Percentiles rank a stretch among this genome's conserved stretches.
Evolutionary conservation across 768 basidiomycete genomes (phyloP).

Genomic region (Boletus vinaceobasis): DNA sequence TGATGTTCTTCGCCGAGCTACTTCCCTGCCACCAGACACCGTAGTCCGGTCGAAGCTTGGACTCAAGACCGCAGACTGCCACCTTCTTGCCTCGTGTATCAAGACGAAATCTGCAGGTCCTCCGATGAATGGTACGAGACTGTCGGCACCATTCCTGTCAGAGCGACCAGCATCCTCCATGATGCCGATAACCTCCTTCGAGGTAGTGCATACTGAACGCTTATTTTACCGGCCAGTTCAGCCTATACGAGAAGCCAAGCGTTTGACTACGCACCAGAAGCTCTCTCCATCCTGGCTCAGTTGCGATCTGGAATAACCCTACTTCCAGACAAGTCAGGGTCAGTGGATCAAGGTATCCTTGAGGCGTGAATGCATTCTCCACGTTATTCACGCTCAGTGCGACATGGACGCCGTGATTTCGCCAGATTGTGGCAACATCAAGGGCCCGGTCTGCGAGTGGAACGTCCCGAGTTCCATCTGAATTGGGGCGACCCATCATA

Average conservation of each 20-base stretch:
- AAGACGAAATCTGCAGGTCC: slow-evolving; percentile 58
- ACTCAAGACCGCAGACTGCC: slow-evolving; percentile 48
- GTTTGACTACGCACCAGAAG: slow-evolving; percentile 43
- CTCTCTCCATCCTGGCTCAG: slow-evolving; percentile 40
- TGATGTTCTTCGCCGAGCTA: slow-evolving; percentile 15
- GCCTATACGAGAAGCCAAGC: background rate
- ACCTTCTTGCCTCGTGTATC: slow-evolving; percentile 44
- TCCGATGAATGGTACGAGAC: slow-evolving; percentile 38
- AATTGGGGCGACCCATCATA: slow-evolving; percentile 52
- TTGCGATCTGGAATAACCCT: slow-evolving; percentile 57
- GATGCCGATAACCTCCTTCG: slow-evolving; percentile 48
- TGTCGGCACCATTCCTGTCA: background rate
- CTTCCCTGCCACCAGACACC: slow-evolving; percentile 13
- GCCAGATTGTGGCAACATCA: slow-evolving; percentile 46
- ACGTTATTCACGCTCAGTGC: slow-evolving; percentile 65
- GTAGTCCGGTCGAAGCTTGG: slow-evolving; percentile 35
- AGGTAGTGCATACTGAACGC: slow-evolving; percentile 51
- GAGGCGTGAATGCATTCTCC: slow-evolving; percentile 67
- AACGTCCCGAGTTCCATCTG: slow-evolving; percentile 21
- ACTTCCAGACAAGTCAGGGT: slow-evolving; percentile 56
- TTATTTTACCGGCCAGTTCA: slow-evolving; percentile 20
- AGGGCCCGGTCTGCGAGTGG: slow-evolving; percentile 51
- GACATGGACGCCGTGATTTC: slow-evolving; percentile 43
- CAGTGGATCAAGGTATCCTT: slow-evolving; percentile 63
- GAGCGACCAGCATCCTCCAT: slow-evolving; percentile 5